These are phyloP conservation scores for Angophora floribunda DNA, from an alignment of 345 rosid species.

Conservation along the genomic window DNA sequence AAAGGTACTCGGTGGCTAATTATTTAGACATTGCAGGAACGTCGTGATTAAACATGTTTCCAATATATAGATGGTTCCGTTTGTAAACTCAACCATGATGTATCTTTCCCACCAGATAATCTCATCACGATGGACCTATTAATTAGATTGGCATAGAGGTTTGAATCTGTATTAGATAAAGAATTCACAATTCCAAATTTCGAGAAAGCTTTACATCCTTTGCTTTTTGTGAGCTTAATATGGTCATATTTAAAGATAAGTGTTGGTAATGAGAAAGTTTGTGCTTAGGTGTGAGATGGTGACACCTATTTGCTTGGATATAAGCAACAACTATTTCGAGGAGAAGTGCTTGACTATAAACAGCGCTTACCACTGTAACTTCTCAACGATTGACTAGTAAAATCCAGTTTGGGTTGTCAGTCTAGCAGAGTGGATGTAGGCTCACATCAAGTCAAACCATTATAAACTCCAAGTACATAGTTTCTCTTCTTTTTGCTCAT, in stretches of 20 bases:
- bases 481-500: too few relatives aligned
- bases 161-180: background rate
- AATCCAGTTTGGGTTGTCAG: fast-evolving
- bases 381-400: too few relatives aligned
- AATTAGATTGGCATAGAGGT: background rate
- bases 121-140: background rate
- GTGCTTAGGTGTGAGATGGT: too few relatives aligned
- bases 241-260: too few relatives aligned
- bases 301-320: too few relatives aligned
- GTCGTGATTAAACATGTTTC: background rate
- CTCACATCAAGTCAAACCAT: fast-evolving
- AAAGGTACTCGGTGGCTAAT: background rate
- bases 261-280: too few relatives aligned
- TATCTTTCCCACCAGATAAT: background rate
- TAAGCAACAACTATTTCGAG: background rate
- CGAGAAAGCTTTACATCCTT: too few relatives aligned
- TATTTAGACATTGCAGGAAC: background rate
- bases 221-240: too few relatives aligned
- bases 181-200: too few relatives aligned
- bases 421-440: too few relatives aligned
- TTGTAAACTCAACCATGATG: background rate
- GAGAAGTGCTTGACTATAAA: background rate
- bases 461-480: too few relatives aligned
- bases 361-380: too few relatives aligned
- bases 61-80: background rate